Evolutionary conservation across 352 stramenopile genomes (phyloP).

Genomic region (Phytophthora cajani): DNA sequence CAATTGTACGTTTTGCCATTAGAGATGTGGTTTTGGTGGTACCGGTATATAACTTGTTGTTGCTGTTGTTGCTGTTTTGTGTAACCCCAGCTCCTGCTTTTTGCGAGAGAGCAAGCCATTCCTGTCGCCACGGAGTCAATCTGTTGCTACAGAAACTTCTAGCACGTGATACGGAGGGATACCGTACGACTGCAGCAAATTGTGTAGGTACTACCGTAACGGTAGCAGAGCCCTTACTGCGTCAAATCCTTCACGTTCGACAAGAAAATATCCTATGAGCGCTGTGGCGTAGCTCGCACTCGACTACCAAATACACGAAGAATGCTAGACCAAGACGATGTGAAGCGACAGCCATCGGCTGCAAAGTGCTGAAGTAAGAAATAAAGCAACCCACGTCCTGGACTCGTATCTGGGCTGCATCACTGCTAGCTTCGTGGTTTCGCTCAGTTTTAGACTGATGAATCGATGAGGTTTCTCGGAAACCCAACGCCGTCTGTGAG

Average conservation of each 20-base stretch:
- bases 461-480: neutral
- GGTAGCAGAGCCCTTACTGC: neutral
- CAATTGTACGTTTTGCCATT: conserved; percentile 24
- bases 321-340: neutral
- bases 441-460: neutral
- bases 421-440: neutral
- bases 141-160: neutral
- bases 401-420: too few species aligned
- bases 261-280: neutral
- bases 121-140: conserved; percentile 2
- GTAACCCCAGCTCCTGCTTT: conserved; percentile 23
- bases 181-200: neutral
- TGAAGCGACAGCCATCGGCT: neutral
- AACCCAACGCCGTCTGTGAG: neutral
- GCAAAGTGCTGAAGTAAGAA: too few species aligned
- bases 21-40: neutral
- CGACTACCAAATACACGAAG: neutral
- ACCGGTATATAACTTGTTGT: neutral
- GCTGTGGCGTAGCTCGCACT: neutral
- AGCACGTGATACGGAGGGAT: neutral
- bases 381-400: too few species aligned
- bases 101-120: conserved; percentile 25
- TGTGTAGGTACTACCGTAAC: too few species aligned
- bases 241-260: neutral
- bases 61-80: neutral